These are phyloP conservation scores for Sarcomyxa edulis DNA, from an alignment of 768 basidiomycete genomes.

Conservation along the genomic window DNA sequence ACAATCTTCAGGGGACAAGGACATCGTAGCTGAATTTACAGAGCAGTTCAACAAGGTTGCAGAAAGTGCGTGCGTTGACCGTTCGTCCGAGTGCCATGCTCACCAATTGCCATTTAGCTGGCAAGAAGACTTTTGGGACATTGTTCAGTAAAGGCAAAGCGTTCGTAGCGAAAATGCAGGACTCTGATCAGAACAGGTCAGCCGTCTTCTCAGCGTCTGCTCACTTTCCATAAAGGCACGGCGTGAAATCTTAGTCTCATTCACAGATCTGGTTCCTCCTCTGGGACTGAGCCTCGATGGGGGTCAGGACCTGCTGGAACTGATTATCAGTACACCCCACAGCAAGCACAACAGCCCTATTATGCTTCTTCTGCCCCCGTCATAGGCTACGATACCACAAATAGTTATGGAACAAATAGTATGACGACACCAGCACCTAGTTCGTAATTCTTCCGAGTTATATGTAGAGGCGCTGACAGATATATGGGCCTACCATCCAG, in stretches of 20 bases:
- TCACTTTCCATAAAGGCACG: background rate
- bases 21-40: conserved; percentile 63
- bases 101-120: conserved; percentile 33
- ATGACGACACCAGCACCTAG: background rate
- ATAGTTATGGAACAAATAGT: conserved; percentile 2
- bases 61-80: conserved; percentile 50
- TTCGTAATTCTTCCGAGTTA: background rate
- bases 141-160: conserved; percentile 73
- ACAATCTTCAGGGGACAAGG: conserved; percentile 20
- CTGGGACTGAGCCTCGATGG: conserved; percentile 1
- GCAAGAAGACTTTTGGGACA: conserved; percentile 72
- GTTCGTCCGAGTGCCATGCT: background rate
- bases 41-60: conserved; percentile 74
- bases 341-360: conserved; percentile 1
- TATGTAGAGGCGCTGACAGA: background rate
- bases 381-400: background rate
- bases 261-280: conserved; percentile 1
- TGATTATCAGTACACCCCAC: background rate
- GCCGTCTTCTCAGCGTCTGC: background rate
- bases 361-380: conserved; percentile 2
- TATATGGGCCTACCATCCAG: background rate
- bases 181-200: conserved; percentile 57
- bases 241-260: background rate
- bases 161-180: conserved; percentile 84
- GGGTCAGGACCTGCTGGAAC: background rate